Percentiles rank a stretch among this genome's conserved stretches.
Conservation (phyloP, 805 yeast genomes). For the Vanderwaltozyma tropicalis region DNA sequence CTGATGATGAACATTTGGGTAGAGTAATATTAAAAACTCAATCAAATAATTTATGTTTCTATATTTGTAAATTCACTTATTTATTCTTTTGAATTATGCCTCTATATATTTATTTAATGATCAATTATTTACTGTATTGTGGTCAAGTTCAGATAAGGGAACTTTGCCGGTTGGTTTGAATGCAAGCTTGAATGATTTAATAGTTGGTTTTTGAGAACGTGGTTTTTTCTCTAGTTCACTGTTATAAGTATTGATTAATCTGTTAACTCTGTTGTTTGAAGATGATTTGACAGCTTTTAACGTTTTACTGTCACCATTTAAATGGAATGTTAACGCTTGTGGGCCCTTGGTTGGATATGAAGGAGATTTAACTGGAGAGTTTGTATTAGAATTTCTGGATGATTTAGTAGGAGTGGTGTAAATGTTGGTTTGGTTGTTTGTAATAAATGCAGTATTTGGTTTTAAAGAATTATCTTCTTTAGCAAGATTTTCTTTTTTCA, state of each 20-base stretch:
- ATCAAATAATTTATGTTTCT: too few relatives aligned
- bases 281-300: constrained; percentile 24
- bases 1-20: too few relatives aligned
- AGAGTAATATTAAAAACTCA: too few relatives aligned
- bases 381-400: not conserved
- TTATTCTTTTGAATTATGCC: not conserved
- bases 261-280: constrained; percentile 27
- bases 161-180: constrained; percentile 9
- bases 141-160: constrained; percentile 16
- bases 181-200: constrained; percentile 8
- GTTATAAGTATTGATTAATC: constrained; percentile 16
- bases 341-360: not conserved
- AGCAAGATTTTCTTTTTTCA: constrained; percentile 39
- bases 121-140: too few relatives aligned
- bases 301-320: constrained; percentile 21
- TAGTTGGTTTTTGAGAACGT: constrained; percentile 2
- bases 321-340: constrained; percentile 26
- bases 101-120: too few relatives aligned
- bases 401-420: not conserved
- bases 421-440: not conserved
- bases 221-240: constrained; percentile 5
- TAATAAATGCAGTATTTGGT: not conserved
- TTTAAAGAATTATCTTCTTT: not conserved
- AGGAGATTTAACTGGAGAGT: not conserved
- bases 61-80: too few relatives aligned